A percentile compares a stretch with the other conserved stretches of the same genome.
phyloP scores from a whole-genome alignment of 371 early-diverging fungal genomes.

The Actinomortierella ambigua region DNA sequence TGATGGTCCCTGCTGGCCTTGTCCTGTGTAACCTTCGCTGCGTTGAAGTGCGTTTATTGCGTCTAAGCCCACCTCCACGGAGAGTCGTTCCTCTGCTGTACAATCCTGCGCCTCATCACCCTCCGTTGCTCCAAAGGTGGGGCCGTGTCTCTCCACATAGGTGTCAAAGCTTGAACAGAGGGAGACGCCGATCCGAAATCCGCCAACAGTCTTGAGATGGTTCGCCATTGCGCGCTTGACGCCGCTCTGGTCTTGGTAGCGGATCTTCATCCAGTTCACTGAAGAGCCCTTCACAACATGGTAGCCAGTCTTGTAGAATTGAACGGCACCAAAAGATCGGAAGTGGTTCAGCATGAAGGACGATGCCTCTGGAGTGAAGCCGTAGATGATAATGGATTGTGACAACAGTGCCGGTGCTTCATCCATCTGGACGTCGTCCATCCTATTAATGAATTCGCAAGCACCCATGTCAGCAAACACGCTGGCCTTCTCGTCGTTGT shows the following conservation, averaged over 20 bases:
- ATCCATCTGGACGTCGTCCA: no score
- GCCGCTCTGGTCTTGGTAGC: constrained; percentile 20
- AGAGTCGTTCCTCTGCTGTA: constrained; percentile 19
- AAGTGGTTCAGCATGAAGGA: constrained; percentile 37
- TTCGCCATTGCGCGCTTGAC: constrained; percentile 23
- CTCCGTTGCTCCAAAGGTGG: not conserved
- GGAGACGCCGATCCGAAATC: constrained; percentile 33
- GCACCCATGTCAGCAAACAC: not conserved
- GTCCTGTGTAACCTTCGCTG: constrained; percentile 4
- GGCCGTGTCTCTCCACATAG: not conserved
- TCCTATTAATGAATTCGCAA: not conserved
- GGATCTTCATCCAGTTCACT: constrained; percentile 42
- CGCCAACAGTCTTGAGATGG: constrained; percentile 30
- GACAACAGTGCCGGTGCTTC: no score
- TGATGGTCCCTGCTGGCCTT: constrained; percentile 1
- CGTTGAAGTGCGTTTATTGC: not conserved
- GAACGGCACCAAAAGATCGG: constrained; percentile 30
- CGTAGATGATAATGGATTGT: constrained; percentile 35
- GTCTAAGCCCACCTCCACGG: constrained; percentile 7
- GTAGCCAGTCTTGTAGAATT: constrained; percentile 22
- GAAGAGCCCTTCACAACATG: constrained; percentile 24
- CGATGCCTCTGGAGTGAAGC: constrained; percentile 33
- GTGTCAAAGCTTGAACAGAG: constrained; percentile 22
- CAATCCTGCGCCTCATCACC: constrained; percentile 7
- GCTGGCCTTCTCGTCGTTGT: no score